Evolutionary conservation across 2,329 filamentous ascomycete genomes (phyloP).

Genomic region (Nothopassalora personata): DNA sequence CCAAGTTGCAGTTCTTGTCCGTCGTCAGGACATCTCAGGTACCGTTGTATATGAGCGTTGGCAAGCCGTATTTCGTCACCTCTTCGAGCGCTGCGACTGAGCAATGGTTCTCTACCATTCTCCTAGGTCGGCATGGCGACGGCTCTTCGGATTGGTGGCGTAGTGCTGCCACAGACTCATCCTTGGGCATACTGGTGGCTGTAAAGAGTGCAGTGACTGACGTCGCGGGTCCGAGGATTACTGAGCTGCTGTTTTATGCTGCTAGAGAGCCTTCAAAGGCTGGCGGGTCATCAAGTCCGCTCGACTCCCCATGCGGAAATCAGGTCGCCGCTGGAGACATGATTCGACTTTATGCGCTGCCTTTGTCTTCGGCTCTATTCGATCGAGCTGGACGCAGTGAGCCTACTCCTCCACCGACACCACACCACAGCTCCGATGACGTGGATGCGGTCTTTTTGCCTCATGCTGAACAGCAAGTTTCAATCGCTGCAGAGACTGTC

Average conservation of each 20-base stretch:
- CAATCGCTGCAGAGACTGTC: constrained; percentile 13
- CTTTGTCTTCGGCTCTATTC: constrained; percentile 41
- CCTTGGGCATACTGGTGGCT: constrained; percentile 16
- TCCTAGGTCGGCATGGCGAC: constrained; percentile 7
- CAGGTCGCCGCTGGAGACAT: neutral
- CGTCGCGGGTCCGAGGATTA: constrained; percentile 22
- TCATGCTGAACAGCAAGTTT: neutral
- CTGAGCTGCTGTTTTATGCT: constrained; percentile 45
- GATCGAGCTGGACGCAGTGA: constrained; percentile 7
- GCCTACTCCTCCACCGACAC: constrained; percentile 27
- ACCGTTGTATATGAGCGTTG: constrained; percentile 13
- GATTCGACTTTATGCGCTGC: constrained; percentile 37
- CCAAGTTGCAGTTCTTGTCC: constrained; percentile 16
- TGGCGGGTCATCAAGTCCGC: constrained; percentile 30
- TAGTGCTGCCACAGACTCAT: constrained; percentile 16
- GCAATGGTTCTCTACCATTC: constrained; percentile 20
- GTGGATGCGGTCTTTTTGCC: constrained; percentile 25
- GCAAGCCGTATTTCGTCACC: constrained; percentile 7
- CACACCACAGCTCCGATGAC: constrained; percentile 7
- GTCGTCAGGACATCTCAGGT: constrained; percentile 18
- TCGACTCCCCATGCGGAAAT: constrained; percentile 27
- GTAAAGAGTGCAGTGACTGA: neutral
- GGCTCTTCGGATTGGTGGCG: constrained; percentile 17
- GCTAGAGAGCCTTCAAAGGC: constrained; percentile 24
- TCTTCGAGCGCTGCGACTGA: constrained; percentile 8